Percentiles rank a stretch among this genome's conserved stretches.
These are phyloP conservation scores for Fusarium citri DNA, from an alignment of 2,329 filamentous ascomycete species.

Conservation along the genomic window DNA sequence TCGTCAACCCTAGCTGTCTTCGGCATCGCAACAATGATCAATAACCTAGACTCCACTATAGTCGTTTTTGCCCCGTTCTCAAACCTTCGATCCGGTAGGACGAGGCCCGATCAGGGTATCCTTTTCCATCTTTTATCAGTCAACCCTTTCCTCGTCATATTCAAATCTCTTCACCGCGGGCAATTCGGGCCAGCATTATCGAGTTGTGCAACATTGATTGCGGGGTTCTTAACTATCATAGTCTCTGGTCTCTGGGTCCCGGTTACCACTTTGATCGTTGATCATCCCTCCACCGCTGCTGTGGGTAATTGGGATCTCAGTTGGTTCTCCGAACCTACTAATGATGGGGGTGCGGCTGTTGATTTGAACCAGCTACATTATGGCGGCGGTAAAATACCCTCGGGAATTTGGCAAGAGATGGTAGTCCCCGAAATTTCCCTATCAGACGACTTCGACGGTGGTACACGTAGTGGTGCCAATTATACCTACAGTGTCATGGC, in stretches of 20 bases:
- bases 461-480: not conserved
- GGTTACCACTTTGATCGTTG: not conserved
- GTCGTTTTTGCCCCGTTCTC: not conserved
- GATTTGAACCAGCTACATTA: not conserved
- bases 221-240: not conserved
- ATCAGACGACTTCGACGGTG: accelerated
- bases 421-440: not conserved
- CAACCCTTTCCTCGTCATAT: not conserved
- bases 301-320: not conserved
- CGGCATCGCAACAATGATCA: not conserved
- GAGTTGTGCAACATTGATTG: not conserved
- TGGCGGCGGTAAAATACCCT: not conserved
- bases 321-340: not conserved
- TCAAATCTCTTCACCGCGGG: not conserved
- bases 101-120: not conserved
- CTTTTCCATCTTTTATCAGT: not conserved
- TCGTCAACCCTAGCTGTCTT: not conserved
- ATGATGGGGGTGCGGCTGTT: not conserved
- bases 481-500: not conserved
- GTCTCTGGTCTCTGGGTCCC: conserved; percentile 10
- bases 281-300: not conserved
- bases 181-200: not conserved
- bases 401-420: not conserved
- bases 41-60: not conserved
- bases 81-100: not conserved